phyloP scores from a whole-genome alignment of 345 rosid species.

The Conringia planisiliqua region DNA sequence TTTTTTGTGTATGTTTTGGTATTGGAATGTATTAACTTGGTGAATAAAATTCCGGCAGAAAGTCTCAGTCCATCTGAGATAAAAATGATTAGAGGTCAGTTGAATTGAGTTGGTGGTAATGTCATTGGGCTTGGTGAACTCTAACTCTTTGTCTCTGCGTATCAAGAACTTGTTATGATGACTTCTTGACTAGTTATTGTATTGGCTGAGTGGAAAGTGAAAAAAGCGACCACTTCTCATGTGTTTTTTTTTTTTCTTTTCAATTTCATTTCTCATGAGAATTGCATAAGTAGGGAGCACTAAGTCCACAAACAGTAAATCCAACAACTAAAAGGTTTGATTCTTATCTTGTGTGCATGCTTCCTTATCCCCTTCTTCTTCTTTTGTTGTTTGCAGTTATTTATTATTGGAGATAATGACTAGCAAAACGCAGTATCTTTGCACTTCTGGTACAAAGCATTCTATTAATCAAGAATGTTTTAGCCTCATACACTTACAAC shows the following conservation, averaged over 20 bases:
- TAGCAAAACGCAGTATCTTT: background rate
- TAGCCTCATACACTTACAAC: background rate
- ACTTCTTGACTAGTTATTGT: slow-evolving; percentile 8
- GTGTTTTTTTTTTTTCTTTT: background rate
- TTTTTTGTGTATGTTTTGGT: background rate
- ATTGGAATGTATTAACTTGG: background rate
- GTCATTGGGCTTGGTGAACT: slow-evolving; percentile 4
- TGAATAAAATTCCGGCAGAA: background rate
- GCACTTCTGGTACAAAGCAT: background rate
- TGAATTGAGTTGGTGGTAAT: background rate
- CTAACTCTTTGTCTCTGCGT: background rate
- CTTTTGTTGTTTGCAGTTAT: background rate
- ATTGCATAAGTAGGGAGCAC: slow-evolving; percentile 21
- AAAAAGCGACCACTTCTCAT: slow-evolving; percentile 7
- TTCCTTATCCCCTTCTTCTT: background rate
- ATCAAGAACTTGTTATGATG: slow-evolving; percentile 1
- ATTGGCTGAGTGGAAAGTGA: slow-evolving; percentile 8
- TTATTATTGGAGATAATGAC: slow-evolving; percentile 4
- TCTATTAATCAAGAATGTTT: background rate
- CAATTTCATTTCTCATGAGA: background rate
- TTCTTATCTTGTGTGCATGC: slow-evolving; percentile 26
- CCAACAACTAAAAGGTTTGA: slow-evolving; percentile 4
- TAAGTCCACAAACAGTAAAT: slow-evolving; percentile 13
- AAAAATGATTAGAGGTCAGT: background rate
- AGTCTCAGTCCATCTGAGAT: background rate